phyloP scores from a whole-genome alignment of 805 yeast genomes.

The Ogataea philodendri region DNA sequence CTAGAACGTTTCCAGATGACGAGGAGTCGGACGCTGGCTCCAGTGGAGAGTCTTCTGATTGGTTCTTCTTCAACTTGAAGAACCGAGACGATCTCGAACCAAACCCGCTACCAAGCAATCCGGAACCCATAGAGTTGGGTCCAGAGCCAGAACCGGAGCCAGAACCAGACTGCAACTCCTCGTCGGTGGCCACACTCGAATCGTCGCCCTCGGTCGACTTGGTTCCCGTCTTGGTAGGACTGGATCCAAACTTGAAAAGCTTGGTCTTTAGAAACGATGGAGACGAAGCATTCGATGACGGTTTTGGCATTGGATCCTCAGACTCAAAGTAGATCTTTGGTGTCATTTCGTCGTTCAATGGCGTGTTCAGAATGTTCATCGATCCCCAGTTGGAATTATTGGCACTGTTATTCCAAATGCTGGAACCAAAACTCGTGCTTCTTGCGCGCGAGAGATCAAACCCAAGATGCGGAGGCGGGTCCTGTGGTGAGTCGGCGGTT shows the following conservation, averaged over 20 bases:
- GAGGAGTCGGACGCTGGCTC: constrained; percentile 10
- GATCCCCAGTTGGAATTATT: constrained; percentile 19
- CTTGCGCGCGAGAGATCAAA: constrained; percentile 28
- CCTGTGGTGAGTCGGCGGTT: constrained; percentile 14
- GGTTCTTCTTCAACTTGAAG: constrained; percentile 30
- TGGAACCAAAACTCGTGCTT: constrained; percentile 36
- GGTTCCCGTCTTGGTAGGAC: constrained; percentile 32
- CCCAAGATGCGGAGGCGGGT: constrained; percentile 11
- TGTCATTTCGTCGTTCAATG: constrained; percentile 5
- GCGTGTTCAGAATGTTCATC: constrained; percentile 10
- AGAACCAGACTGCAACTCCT: constrained; percentile 2
- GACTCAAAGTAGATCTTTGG: constrained; percentile 6
- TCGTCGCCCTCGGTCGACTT: constrained; percentile 25
- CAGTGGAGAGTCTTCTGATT: constrained; percentile 3
- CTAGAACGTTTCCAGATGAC: constrained; percentile 18
- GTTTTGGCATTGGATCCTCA: constrained; percentile 22
- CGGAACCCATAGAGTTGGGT: too few species aligned
- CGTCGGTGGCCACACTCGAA: constrained; percentile 12
- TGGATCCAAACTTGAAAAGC: constrained; percentile 37
- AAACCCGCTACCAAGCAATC: constrained; percentile 22
- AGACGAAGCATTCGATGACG: constrained; percentile 26
- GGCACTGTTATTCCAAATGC: constrained; percentile 33
- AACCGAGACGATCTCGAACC: constrained; percentile 34
- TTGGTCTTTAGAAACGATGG: constrained; percentile 39
- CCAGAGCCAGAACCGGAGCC: constrained; percentile 4